Evolutionary conservation across 139 green algal genomes (phyloP), one percentile per base, ranked within the genome.

Genomic region (Mesostigma viride): DNA sequence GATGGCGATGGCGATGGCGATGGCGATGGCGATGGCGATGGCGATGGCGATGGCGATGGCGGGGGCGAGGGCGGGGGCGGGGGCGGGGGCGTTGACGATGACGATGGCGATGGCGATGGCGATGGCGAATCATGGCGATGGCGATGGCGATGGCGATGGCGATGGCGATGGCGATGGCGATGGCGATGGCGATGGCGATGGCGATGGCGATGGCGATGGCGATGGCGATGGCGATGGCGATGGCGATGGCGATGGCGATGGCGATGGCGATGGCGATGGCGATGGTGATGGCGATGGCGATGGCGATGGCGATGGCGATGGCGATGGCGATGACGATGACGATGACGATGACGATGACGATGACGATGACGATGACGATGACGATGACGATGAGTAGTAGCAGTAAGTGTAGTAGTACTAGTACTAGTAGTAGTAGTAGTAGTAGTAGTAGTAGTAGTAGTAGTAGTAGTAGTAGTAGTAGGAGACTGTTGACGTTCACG

Each of bases 201-300:
- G 27, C 27, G 57, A 53, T 64, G 57, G 57, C 27, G 26, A 64
- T 64, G 57, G 57, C 27, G 57, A 64, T 64, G 57, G 27, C 27
- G 57, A 64, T 64, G 57, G 27, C 27, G 27, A 64, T 64, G 57
- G 27, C 27, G 57, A 64, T 64, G 57, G 27, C 27, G 57, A 64
- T 64, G 57, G 27, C 27, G 57, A 64, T 64, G 57, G 27, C 27
- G 57, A 64, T 64, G 57, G 27, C 20, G 57, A 64, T 53, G 24
- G 57, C 20, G 27, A 64, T 53, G 57, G 27, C 20, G 57, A 64
- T 64, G 57, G 27, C 20, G 57, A 64, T 64, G 57, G 57, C 27
- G 57, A 64, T 64, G 14, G 44, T 67, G 17, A 64, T 67, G 17
- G 61, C 62, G 17, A 67, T 67, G 17, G 44, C 62, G 17, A 67